Evolutionary conservation across 2,329 filamentous ascomycete species (phyloP).

Genomic region (Alternaria angustiovoidea): DNA sequence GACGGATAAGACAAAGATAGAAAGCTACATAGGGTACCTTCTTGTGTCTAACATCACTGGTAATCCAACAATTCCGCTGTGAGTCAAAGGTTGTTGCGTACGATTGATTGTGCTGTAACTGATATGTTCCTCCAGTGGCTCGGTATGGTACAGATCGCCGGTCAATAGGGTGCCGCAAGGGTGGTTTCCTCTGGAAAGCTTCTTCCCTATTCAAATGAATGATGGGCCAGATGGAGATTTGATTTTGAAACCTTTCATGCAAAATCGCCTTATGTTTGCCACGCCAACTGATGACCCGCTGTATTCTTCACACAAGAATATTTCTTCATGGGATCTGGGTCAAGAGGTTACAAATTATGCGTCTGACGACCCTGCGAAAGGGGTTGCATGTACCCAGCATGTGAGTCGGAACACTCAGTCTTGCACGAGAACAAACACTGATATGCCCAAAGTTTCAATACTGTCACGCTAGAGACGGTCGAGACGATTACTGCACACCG

Average conservation of each 20-base stretch:
- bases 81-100: neutral
- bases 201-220: neutral
- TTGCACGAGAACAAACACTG: too few species aligned
- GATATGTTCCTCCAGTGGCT: neutral
- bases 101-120: neutral
- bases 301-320: neutral
- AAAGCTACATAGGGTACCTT: neutral
- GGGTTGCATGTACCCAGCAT: neutral
- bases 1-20: neutral
- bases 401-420: neutral
- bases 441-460: neutral
- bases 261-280: neutral
- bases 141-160: neutral
- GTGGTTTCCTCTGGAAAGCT: neutral
- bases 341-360: neutral
- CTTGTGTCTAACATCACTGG: neutral
- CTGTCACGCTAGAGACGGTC: neutral
- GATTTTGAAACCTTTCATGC: neutral
- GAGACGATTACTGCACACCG: constrained; percentile 1
- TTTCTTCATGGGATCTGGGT: too few species aligned
- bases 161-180: neutral
- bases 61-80: neutral
- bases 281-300: constrained; percentile 2
- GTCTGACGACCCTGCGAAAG: neutral
- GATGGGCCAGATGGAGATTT: neutral